Evolutionary conservation across 257 asterid species (phyloP).

Genomic region (Cinchona pubescens): DNA sequence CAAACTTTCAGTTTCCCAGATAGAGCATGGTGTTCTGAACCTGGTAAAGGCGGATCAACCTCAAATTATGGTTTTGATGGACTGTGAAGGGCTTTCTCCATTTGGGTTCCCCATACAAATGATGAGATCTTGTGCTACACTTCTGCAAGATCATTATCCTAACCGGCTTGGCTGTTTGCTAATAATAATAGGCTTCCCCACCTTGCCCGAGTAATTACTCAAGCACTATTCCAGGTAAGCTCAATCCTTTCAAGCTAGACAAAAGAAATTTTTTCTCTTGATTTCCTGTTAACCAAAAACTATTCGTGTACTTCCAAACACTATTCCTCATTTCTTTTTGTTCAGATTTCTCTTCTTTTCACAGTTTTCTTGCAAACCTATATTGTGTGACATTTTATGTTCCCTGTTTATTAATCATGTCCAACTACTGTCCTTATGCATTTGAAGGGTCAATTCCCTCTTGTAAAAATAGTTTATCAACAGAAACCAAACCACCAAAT

Average conservation of each 20-base stretch:
- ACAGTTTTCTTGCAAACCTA: neutral
- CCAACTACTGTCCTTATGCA: neutral
- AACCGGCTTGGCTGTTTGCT: slow-evolving; percentile 39
- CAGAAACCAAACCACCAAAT: no score
- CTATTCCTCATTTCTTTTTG: neutral
- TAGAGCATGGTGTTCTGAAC: slow-evolving; percentile 37
- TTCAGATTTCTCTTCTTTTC: neutral
- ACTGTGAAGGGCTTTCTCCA: slow-evolving; percentile 47
- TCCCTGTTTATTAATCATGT: neutral
- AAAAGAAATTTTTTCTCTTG: neutral
- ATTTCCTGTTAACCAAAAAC: neutral
- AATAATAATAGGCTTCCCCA: slow-evolving; percentile 40
- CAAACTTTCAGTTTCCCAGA: slow-evolving; percentile 40
- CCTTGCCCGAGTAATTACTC: slow-evolving; percentile 39
- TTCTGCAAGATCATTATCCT: slow-evolving; percentile 52
- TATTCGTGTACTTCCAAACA: no score
- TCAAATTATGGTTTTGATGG: slow-evolving; percentile 43
- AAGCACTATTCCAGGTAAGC: slow-evolving; percentile 40
- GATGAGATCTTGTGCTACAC: slow-evolving; percentile 48
- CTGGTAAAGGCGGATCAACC: slow-evolving; percentile 32
- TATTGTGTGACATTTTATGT: neutral
- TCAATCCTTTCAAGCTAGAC: neutral
- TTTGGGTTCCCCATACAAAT: slow-evolving; percentile 42
- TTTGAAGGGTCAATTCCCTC: neutral
- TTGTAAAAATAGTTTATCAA: neutral